Evolutionary conservation across 805 yeast species (phyloP).

Genomic region (Candida xiaguanensis): DNA sequence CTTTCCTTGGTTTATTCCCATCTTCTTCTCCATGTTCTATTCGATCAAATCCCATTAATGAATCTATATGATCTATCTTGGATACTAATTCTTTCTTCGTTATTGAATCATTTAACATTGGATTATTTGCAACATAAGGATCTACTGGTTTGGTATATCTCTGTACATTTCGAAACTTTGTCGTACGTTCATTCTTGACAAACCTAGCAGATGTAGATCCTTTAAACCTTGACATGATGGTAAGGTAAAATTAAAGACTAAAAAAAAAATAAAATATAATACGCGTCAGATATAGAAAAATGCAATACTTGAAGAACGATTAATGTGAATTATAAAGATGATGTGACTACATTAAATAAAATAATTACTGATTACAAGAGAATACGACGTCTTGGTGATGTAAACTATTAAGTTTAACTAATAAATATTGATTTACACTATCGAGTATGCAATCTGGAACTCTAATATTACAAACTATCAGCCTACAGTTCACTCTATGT

Average conservation of each 20-base stretch:
- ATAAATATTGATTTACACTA: too few species aligned
- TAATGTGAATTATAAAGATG: too few species aligned
- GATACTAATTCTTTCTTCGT: conserved; percentile 51
- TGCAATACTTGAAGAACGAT: too few species aligned
- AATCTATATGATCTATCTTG: conserved; percentile 66
- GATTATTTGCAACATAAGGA: conserved; percentile 27
- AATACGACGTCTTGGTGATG: too few species aligned
- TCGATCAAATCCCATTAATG: conserved; percentile 84
- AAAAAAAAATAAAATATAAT: not conserved
- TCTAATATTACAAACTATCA: too few species aligned
- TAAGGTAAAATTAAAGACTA: not conserved
- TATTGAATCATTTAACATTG: conserved; percentile 34
- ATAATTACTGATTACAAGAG: too few species aligned
- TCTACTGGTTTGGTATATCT: conserved; percentile 15
- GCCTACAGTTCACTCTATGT: too few species aligned
- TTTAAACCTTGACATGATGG: conserved; percentile 22
- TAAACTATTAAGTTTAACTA: too few species aligned
- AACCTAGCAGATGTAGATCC: conserved; percentile 54
- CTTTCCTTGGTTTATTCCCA: conserved; percentile 49
- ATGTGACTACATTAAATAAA: too few species aligned
- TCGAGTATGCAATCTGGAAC: too few species aligned
- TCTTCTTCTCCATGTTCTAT: conserved; percentile 65
- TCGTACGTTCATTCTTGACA: conserved; percentile 37
- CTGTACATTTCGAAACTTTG: conserved; percentile 8
- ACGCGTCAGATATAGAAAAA: conserved; percentile 5